Percentiles rank a stretch among this genome's conserved stretches.
Evolutionary conservation across 1,284 basidiomycete species (phyloP).

Genomic region (Sanghuangporus weigelae): DNA sequence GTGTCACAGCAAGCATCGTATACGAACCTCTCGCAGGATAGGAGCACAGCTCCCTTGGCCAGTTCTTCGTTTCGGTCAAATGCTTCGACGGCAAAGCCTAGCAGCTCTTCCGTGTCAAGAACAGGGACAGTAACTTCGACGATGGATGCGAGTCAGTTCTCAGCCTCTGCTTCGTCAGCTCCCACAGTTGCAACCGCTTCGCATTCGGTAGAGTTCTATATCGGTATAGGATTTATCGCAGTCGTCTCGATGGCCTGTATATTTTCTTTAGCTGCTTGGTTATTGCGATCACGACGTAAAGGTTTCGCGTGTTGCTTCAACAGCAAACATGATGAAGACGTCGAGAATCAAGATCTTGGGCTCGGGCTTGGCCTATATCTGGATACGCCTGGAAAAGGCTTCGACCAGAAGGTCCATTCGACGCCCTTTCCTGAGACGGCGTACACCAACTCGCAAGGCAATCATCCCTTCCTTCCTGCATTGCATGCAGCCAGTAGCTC

Average conservation of each 20-base stretch:
- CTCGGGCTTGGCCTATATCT: conserved; percentile 15
- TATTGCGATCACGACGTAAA: conserved; percentile 11
- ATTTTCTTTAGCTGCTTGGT: conserved; percentile 11
- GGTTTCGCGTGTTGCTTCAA: conserved; percentile 7
- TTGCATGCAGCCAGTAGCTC: not conserved
- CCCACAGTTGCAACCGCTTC: not conserved
- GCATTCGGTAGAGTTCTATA: conserved; percentile 14
- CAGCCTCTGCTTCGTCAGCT: conserved; percentile 2
- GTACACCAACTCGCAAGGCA: not conserved
- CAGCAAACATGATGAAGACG: conserved; percentile 9
- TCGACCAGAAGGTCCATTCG: not conserved
- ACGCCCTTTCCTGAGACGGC: not conserved
- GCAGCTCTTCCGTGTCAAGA: not conserved
- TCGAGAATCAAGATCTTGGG: conserved; percentile 12
- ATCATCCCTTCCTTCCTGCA: not conserved
- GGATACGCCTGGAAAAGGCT: conserved; percentile 1
- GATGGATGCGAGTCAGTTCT: not conserved
- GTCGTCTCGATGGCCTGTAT: conserved; percentile 10
- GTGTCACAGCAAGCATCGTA: not conserved
- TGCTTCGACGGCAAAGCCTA: not conserved
- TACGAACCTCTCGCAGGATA: not conserved
- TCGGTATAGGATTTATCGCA: conserved; percentile 9
- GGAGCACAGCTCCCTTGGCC: not conserved
- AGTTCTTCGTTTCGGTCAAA: not conserved
- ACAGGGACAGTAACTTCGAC: not conserved